Evolutionary conservation across 2,329 filamentous ascomycete genomes (phyloP), one percentile per base, ranked within the genome.

Genomic region (Ambrosiella beaveri): DNA sequence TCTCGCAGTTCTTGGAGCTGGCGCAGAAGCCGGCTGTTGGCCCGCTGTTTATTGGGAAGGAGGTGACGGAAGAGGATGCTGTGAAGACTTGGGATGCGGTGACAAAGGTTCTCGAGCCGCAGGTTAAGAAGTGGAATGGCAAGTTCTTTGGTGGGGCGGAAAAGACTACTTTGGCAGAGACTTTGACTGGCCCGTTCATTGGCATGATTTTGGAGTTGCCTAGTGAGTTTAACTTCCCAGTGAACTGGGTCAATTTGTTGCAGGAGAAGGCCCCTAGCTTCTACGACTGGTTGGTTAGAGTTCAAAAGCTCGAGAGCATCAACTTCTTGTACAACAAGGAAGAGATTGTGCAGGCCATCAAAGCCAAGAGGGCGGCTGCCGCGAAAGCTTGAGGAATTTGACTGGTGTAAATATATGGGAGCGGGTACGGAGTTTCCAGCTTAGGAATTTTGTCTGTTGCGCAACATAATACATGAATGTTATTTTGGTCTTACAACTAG

Each of bases 61-160:
- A 81, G 52, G 47, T 57, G 35, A 41, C 45, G 7, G 12, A 40
- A 8, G 56, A 52, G 36, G 52, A 52, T 17, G 72, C 74, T 4
- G 72, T 76, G 1, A 70, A 70, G 2, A 65, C 76, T 2, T 71
- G 84, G 2, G 73, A 72, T 1, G 73, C 72, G 1, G 69, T 86
- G 1, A 73, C 74, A 57, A 87, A 84, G 70, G 85, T 91, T 64
- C 71, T 93, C 58, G 87, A 90, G 69, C 85, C 85, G 1, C 69
- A 88, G 41, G 71, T 94, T 2, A 19, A 47, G 44, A 17, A 17
- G 19, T 47, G 44, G 44, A 47, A 47, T 17, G 44, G n/a, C 4
- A 17, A 82, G 0, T 86, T 81, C 67, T 86, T 85, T 66, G 79
- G 78, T 1, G 83, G 82, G 0, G 79, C 75, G 56, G 71, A 77